Evolutionary conservation across 495 filamentous ascomycete species (phyloP).

Genomic region (Aspergillus haitiensis): DNA sequence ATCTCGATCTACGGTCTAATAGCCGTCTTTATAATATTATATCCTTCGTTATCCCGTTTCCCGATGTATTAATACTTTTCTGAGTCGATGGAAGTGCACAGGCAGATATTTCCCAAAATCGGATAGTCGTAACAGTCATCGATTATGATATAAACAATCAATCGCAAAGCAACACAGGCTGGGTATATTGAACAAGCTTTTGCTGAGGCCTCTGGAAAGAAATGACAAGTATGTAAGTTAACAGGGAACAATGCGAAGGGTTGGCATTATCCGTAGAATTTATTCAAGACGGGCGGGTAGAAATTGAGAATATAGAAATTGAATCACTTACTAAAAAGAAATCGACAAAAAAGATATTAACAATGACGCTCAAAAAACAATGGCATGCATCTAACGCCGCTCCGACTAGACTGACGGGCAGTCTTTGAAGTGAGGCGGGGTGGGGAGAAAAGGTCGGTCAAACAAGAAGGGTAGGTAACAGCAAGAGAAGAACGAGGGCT

Average conservation of each 20-base stretch:
- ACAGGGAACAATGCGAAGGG: too few relatives aligned
- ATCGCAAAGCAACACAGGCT: slow-evolving; percentile 12
- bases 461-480: slow-evolving; percentile 9
- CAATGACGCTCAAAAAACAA: slow-evolving; percentile 35
- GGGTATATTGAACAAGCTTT: slow-evolving; percentile 24
- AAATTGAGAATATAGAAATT: too few relatives aligned
- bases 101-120: slow-evolving; percentile 11
- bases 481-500: slow-evolving; percentile 23
- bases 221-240: too few relatives aligned
- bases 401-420: slow-evolving; percentile 25
- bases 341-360: slow-evolving; percentile 24
- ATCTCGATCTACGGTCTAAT: slow-evolving; percentile 37
- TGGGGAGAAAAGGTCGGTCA: slow-evolving; percentile 22
- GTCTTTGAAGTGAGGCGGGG: slow-evolving; percentile 22
- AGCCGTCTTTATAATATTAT: slow-evolving; percentile 9
- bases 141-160: slow-evolving; percentile 22
- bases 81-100: slow-evolving; percentile 18
- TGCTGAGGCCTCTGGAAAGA: slow-evolving; percentile 8
- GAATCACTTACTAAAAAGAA: slow-evolving; percentile 23
- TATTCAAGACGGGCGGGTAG: too few relatives aligned
- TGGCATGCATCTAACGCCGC: slow-evolving; percentile 37
- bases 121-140: slow-evolving; percentile 27
- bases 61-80: slow-evolving; percentile 22
- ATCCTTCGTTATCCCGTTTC: slow-evolving; percentile 5
- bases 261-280: too few relatives aligned